These are phyloP conservation scores for Botrytis pseudocinerea DNA, from an alignment of 2,329 filamentous ascomycete genomes.

Conservation along the genomic window DNA sequence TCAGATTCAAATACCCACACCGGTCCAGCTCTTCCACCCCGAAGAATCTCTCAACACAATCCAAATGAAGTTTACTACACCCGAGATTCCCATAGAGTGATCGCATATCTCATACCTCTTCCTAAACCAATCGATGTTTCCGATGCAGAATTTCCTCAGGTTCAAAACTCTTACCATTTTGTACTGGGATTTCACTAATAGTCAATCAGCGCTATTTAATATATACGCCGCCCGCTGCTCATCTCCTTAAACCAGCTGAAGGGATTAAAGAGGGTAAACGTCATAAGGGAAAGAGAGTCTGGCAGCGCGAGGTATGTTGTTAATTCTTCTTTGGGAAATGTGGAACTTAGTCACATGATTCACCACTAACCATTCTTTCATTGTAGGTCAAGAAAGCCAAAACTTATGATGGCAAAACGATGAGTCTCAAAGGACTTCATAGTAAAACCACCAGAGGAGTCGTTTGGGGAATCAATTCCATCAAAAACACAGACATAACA, in stretches of 20 bases:
- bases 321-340: no score
- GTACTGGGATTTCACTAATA: neutral
- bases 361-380: neutral
- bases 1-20: neutral
- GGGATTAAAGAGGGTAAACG: slow-evolving; percentile 26
- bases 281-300: slow-evolving; percentile 19
- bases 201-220: slow-evolving; percentile 24
- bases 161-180: neutral
- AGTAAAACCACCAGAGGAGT: slow-evolving; percentile 26
- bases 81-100: slow-evolving; percentile 24
- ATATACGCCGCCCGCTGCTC: slow-evolving; percentile 26
- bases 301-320: slow-evolving; percentile 26
- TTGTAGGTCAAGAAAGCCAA: slow-evolving; percentile 26
- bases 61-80: slow-evolving; percentile 22
- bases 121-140: slow-evolving; percentile 23
- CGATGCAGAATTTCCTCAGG: slow-evolving; percentile 20
- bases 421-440: slow-evolving; percentile 25
- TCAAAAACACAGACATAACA: slow-evolving; percentile 27
- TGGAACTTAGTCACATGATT: neutral
- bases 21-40: slow-evolving; percentile 12
- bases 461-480: slow-evolving; percentile 23
- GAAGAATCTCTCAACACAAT: slow-evolving; percentile 14
- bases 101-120: slow-evolving; percentile 27
- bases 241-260: slow-evolving; percentile 25
- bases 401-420: slow-evolving; percentile 27